phyloP scores from a whole-genome alignment of 441 rosid species.

The Erodium trifolium region DNA sequence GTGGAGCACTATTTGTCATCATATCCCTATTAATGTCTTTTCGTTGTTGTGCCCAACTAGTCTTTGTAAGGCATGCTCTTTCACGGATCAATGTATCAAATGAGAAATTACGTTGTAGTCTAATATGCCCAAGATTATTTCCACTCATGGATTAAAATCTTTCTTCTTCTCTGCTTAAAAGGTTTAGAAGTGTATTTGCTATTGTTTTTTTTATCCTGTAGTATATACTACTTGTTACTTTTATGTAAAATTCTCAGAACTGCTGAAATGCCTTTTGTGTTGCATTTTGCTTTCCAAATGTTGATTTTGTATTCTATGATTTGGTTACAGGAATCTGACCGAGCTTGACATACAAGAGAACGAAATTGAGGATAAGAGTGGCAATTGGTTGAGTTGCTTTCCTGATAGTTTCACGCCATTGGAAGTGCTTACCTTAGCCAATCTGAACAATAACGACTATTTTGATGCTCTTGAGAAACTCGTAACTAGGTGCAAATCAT shows the following conservation, averaged over 20 bases:
- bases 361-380: conserved; percentile 48
- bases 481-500: conserved; percentile 43
- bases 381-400: conserved; percentile 59
- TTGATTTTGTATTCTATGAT: conserved; percentile 11
- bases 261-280: neutral
- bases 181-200: neutral
- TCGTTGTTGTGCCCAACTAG: neutral
- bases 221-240: neutral
- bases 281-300: conserved; percentile 1
- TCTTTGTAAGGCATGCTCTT: neutral
- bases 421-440: conserved; percentile 55
- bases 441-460: conserved; percentile 43
- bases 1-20: no score
- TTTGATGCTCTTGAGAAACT: conserved; percentile 57
- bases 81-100: no score
- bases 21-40: neutral
- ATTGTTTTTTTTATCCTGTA: neutral
- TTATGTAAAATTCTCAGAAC: neutral
- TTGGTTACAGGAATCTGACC: conserved; percentile 47
- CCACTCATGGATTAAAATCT: neutral
- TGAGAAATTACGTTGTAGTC: no score
- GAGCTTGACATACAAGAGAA: conserved; percentile 65
- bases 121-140: neutral
- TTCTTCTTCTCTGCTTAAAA: no score
- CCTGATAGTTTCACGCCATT: conserved; percentile 49